phyloP scores from a whole-genome alignment of 139 green algal genomes.

The Parachlorella kessleri region DNA sequence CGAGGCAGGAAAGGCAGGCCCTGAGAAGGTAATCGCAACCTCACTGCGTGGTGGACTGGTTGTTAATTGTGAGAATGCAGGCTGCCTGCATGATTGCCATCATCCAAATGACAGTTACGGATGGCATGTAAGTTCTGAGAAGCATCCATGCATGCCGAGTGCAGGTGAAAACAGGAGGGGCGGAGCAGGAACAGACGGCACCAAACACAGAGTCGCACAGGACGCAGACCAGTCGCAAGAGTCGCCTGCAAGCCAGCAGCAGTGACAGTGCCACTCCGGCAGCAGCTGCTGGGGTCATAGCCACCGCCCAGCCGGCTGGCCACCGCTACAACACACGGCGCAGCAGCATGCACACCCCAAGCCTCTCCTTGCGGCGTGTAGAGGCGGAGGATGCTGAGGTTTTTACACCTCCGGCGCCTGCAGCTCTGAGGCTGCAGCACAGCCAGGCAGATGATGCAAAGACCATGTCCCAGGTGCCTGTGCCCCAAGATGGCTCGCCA shows the following conservation, averaged over 20 bases:
- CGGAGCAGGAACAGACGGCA: not conserved
- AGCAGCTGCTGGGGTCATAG: not conserved
- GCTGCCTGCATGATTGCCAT: too few species aligned
- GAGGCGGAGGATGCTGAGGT: not conserved
- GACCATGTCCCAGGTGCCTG: not conserved
- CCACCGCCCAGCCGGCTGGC: not conserved
- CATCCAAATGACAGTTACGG: too few species aligned
- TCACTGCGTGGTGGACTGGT: too few species aligned
- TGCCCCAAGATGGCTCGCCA: conserved; percentile 11
- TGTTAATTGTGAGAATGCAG: too few species aligned
- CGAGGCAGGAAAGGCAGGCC: conserved; percentile 2
- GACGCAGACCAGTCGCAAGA: not conserved
- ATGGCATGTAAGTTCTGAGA: too few species aligned
- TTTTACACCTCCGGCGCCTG: not conserved
- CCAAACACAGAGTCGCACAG: not conserved
- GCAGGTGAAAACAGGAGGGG: not conserved
- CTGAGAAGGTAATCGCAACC: too few species aligned
- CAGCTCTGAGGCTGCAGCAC: not conserved
- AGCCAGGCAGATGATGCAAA: not conserved
- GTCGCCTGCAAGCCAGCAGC: too few species aligned
- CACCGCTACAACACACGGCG: conserved; percentile 9
- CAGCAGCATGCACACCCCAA: not conserved
- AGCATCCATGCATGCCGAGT: not conserved
- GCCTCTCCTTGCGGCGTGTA: not conserved
- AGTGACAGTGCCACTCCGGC: too few species aligned